Conservation (phyloP, 331 rosid genomes). For the Quercus tomentella region DNA sequence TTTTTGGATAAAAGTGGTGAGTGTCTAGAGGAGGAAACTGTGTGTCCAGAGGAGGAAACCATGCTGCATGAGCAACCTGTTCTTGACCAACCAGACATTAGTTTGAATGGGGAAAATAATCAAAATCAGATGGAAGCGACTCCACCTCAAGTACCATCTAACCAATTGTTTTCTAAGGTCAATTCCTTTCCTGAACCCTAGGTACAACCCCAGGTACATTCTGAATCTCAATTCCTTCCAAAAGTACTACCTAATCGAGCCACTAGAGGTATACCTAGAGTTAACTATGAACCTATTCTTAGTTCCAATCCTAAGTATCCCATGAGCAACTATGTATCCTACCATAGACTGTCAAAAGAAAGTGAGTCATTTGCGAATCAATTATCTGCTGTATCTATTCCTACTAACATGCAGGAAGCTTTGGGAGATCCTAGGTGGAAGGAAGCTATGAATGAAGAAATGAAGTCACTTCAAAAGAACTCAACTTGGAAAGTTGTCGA, state of each 20-base stretch:
- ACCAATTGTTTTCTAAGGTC: background rate
- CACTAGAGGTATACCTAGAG: constrained; percentile 10
- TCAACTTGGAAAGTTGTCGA: no score
- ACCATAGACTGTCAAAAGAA: background rate
- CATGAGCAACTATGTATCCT: background rate
- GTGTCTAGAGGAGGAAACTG: no score
- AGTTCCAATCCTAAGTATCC: background rate
- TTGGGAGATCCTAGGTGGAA: background rate
- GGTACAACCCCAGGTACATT: background rate
- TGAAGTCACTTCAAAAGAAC: no score
- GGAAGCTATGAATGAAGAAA: no score
- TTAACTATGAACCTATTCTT: background rate
- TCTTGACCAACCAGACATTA: no score
- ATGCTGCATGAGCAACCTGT: no score
- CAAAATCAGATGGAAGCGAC: no score
- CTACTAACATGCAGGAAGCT: background rate
- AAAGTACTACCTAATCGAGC: background rate
- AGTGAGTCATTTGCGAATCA: constrained; percentile 6
- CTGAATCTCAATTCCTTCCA: background rate
- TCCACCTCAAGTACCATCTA: background rate
- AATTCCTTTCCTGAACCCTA: no score
- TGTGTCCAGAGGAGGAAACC: no score
- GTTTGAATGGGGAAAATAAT: background rate
- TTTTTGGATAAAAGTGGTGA: no score
- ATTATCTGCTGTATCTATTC: background rate